Base-by-base conservation (phyloP, 108 stramenopile genomes). In the Skeletonema grethae region DNA sequence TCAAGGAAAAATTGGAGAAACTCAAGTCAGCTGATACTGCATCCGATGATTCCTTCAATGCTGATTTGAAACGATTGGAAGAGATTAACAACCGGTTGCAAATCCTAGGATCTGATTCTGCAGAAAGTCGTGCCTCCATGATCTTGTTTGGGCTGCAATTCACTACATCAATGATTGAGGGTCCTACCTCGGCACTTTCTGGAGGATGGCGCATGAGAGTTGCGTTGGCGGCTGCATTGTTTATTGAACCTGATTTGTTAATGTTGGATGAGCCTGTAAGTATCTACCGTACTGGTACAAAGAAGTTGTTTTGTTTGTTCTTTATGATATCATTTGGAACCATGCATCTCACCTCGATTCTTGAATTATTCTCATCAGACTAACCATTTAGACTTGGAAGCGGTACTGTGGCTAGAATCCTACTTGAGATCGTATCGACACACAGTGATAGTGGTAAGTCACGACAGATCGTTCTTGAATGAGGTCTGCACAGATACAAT, bases 161-260 rank as follows among this genome's bases (percentile, higher is more conserved):
- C 75, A 96, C 94, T 25, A 83, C 84, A 32, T 79, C 75, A 7
- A 97, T 97, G 97, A 96, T 97, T 83, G 69, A 34, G 31, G 82
- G 89, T 59, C 89, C 93, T 18, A 93, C 95, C 2, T 93, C 90
- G 20, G 87, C 90, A 22, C 80, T 98, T 18, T 86, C 84, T 10
- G 98, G 98, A 65, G 99, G 99, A 7, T 99, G 99, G 99, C 69
- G 98, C 38, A 99, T 99, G 99, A 88, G 99, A 50, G 99, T 99
- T 66, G 91, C 96, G 1, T 73, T 99, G 29, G 99, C 98, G 7
- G 97, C 95, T 3, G 97, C 98, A 5, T 83, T 99, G n/a, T 95
- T 97, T 67, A 90, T 96, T 67, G 88, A 94, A 65, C 96, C 96
- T 16, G 28, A 30, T 67, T 41, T 95, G 11, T 65, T 90, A 9